Percentiles rank a stretch among this genome's conserved stretches.
Conservation (phyloP, 2,329 filamentous ascomycete genomes). For the Arthrinium puccinioides region DNA sequence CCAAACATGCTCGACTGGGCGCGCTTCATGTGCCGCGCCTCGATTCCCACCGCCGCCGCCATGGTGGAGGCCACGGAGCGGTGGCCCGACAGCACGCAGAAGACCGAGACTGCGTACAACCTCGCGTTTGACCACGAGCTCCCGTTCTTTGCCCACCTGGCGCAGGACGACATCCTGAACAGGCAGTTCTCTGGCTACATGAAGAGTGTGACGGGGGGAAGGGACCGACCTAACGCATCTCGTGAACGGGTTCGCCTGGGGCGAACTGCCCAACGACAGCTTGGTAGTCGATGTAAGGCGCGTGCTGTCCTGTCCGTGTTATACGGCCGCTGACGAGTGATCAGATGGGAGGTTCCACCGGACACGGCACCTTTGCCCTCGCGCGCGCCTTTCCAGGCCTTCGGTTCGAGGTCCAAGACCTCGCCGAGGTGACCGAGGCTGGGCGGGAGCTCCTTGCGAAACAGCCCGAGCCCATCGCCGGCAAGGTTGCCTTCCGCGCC, state of each 20-base stretch:
- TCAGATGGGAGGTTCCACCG: slow-evolving; percentile 25
- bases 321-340: background rate
- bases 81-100: background rate
- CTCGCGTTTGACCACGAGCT: slow-evolving; percentile 8
- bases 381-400: slow-evolving; percentile 17
- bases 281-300: slow-evolving; percentile 16
- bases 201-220: slow-evolving; percentile 17
- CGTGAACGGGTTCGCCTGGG: slow-evolving; percentile 28
- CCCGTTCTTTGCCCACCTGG: slow-evolving; percentile 21
- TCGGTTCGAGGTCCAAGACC: slow-evolving; percentile 15
- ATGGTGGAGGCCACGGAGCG: slow-evolving; percentile 1
- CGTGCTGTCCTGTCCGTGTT: background rate
- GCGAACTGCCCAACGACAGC: slow-evolving; percentile 15
- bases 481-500: background rate
- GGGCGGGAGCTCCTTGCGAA: background rate
- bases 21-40: slow-evolving; percentile 12
- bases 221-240: slow-evolving; percentile 22
- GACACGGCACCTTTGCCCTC: slow-evolving; percentile 18
- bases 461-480: background rate
- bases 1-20: slow-evolving; percentile 16
- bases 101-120: slow-evolving; percentile 10
- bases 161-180: slow-evolving; percentile 9
- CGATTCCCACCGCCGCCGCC: background rate
- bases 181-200: slow-evolving; percentile 20
- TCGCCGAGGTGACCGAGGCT: background rate